Percentiles rank a stretch among this genome's conserved stretches.
Conservation (phyloP, 2,329 filamentous ascomycete genomes). For the Capronia coronata region DNA sequence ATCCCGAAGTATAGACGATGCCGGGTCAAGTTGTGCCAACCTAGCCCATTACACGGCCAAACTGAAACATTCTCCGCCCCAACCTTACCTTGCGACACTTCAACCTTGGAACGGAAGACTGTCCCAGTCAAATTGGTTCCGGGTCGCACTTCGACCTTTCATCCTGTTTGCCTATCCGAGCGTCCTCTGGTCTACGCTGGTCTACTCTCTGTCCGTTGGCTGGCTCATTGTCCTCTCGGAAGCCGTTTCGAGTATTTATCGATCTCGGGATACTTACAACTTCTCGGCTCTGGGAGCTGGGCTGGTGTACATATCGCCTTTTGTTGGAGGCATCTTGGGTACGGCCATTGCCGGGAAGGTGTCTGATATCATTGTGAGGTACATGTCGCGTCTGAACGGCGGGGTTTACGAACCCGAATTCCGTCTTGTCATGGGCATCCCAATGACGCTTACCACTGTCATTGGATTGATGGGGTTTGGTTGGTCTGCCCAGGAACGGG, state of each 20-base stretch:
- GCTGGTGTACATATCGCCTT: slow-evolving; percentile 82
- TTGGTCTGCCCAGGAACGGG: slow-evolving; percentile 71
- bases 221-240: slow-evolving; percentile 96
- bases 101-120: slow-evolving; percentile 73
- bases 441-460: slow-evolving; percentile 69
- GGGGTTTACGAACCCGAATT: slow-evolving; percentile 95
- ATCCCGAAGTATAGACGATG: slow-evolving; percentile 3
- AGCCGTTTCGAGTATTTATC: slow-evolving; percentile 73
- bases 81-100: slow-evolving; percentile 68
- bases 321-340: slow-evolving; percentile 81
- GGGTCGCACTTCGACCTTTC: slow-evolving; percentile 71
- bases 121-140: slow-evolving; percentile 69
- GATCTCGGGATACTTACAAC: slow-evolving; percentile 62
- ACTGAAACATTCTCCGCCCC: slow-evolving; percentile 59
- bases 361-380: slow-evolving; percentile 75
- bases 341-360: slow-evolving; percentile 84
- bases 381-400: slow-evolving; percentile 78
- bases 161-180: slow-evolving; percentile 81
- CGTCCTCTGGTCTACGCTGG: slow-evolving; percentile 77
- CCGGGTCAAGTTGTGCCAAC: background rate
- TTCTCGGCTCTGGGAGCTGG: slow-evolving; percentile 77
- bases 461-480: slow-evolving; percentile 92
- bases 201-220: slow-evolving; percentile 82
- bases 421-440: slow-evolving; percentile 77
- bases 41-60: slow-evolving; percentile 59